Percentiles rank a stretch among this genome's conserved stretches.
Conservation (phyloP, 2,329 filamentous ascomycete species). For the Monilinia fructicola region DNA sequence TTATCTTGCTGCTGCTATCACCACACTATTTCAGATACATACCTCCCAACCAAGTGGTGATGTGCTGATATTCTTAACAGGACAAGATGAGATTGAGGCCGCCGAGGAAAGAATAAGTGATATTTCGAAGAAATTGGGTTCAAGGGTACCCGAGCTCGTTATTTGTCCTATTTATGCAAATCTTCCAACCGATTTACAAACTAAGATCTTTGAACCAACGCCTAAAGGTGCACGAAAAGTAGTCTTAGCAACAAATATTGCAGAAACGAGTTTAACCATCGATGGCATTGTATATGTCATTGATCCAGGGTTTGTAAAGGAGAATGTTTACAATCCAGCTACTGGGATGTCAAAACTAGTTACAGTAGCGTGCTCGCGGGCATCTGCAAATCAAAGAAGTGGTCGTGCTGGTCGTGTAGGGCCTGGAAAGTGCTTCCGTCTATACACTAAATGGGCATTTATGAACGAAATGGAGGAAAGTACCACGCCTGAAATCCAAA, state of each 20-base stretch:
- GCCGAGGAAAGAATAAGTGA: slow-evolving; percentile 82
- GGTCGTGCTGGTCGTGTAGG: slow-evolving; percentile 90
- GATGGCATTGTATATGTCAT: slow-evolving; percentile 96
- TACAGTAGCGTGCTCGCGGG: slow-evolving; percentile 86
- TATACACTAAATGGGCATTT: slow-evolving; percentile 92
- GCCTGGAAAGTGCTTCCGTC: slow-evolving; percentile 86
- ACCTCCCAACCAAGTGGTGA: slow-evolving; percentile 81
- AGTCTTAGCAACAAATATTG: slow-evolving; percentile 93
- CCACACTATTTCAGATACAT: slow-evolving; percentile 93
- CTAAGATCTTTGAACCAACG: slow-evolving; percentile 92
- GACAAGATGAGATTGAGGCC: slow-evolving; percentile 93
- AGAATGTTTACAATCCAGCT: slow-evolving; percentile 87
- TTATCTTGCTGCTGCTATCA: slow-evolving; percentile 86
- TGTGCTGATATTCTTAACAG: slow-evolving; percentile 91
- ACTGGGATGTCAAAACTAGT: slow-evolving; percentile 92
- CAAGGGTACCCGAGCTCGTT: slow-evolving; percentile 79
- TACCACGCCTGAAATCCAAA: slow-evolving; percentile 89
- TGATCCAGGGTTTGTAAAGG: slow-evolving; percentile 92
- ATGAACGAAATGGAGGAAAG: slow-evolving; percentile 94
- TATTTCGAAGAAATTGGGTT: slow-evolving; percentile 82
- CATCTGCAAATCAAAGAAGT: slow-evolving; percentile 88
- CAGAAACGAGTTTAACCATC: slow-evolving; percentile 92
- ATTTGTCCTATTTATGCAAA: slow-evolving; percentile 95
- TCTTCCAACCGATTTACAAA: slow-evolving; percentile 83
- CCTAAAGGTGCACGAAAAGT: slow-evolving; percentile 84